A percentile compares a stretch with the other conserved stretches of the same genome.
These are phyloP conservation scores for Solanum hybrid DNA, from an alignment of 305 asterid species.

Conservation along the genomic window DNA sequence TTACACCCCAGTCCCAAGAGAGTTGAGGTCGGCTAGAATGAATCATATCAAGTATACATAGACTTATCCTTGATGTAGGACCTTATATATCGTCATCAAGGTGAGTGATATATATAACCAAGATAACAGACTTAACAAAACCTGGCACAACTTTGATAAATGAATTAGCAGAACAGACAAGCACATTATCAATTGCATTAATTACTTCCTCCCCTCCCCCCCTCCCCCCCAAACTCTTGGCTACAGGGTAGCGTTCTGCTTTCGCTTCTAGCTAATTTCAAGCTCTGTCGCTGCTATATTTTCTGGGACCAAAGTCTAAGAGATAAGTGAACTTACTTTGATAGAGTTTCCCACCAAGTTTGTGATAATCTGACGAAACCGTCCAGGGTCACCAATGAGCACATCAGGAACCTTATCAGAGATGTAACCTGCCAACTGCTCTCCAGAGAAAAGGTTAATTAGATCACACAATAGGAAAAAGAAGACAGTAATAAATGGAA, in stretches of 20 bases:
- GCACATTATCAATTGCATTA: not conserved
- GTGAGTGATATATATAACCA: not conserved
- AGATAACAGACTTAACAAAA: not conserved
- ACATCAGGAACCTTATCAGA: slow-evolving; percentile 69
- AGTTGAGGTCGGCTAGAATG: not conserved
- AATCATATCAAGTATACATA: not conserved
- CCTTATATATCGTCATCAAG: not conserved
- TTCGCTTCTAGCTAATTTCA: not conserved
- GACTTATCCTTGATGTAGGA: not conserved
- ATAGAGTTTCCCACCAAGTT: slow-evolving; percentile 93
- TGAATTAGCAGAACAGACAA: not conserved
- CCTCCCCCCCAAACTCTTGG: not conserved
- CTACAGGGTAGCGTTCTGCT: not conserved
- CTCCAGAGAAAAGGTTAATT: slow-evolving; percentile 7
- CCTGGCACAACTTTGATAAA: not conserved
- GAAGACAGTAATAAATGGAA: not conserved
- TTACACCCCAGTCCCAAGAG: not conserved
- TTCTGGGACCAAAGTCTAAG: not conserved
- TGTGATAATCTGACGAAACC: slow-evolving; percentile 85
- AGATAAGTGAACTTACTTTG: slow-evolving; percentile 48
- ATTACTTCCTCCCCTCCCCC: not conserved
- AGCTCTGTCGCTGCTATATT: not conserved
- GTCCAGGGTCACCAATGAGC: slow-evolving; percentile 90
- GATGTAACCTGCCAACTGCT: slow-evolving; percentile 84
- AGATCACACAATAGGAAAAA: slow-evolving; percentile 9